Evolutionary conservation across 495 filamentous ascomycete species (phyloP).

Genomic region (Aspergillus haitiensis): DNA sequence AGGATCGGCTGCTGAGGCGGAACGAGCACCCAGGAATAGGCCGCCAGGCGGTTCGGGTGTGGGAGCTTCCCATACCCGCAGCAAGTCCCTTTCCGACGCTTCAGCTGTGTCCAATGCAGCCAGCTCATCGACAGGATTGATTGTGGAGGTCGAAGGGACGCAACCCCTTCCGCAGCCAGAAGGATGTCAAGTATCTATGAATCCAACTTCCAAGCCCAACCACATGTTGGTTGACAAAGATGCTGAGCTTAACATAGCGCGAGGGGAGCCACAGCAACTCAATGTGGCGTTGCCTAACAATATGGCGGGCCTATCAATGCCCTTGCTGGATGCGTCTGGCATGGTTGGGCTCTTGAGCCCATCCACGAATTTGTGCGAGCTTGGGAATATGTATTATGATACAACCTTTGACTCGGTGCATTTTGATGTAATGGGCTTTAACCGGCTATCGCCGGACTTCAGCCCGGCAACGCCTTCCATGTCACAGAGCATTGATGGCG

Average conservation of each 20-base stretch:
- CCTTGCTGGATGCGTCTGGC: neutral
- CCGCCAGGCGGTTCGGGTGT: neutral
- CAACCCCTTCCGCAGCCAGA: neutral
- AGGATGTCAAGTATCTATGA: neutral
- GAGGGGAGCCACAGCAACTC: neutral
- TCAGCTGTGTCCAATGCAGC: neutral
- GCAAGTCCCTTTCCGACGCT: neutral
- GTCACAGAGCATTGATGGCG: neutral
- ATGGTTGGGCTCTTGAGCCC: neutral
- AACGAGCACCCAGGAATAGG: neutral
- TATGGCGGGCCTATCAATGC: neutral
- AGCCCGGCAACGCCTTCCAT: neutral
- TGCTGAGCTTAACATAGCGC: neutral
- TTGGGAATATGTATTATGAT: constrained; percentile 1
- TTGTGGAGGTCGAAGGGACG: neutral
- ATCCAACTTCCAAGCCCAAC: neutral
- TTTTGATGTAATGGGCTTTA: constrained; percentile 1
- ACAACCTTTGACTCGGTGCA: neutral
- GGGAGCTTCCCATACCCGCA: neutral
- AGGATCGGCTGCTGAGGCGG: neutral
- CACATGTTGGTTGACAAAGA: neutral
- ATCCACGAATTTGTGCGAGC: neutral
- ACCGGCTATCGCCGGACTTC: neutral
- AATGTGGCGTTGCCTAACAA: neutral
- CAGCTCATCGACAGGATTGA: neutral